These are phyloP conservation scores for Aspergillus floridensis DNA, from an alignment of 2,329 filamentous ascomycete species.

Conservation along the genomic window DNA sequence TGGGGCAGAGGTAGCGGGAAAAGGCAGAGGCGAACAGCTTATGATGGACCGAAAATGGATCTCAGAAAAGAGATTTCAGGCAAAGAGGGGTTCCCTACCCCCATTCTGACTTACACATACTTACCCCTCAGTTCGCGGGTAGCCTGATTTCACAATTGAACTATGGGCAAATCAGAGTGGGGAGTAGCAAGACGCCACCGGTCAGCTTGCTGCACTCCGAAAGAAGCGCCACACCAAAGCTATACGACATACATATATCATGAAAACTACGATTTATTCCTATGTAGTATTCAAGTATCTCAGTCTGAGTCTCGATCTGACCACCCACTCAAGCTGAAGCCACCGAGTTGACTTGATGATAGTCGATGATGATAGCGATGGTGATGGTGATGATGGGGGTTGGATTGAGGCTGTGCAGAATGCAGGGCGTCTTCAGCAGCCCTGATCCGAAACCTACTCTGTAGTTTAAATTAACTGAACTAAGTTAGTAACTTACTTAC, in stretches of 20 bases:
- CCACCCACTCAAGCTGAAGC: neutral
- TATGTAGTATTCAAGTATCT: too few species aligned
- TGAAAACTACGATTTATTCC: too few species aligned
- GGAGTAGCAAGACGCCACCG: neutral
- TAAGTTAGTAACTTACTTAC: neutral
- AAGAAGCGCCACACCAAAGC: neutral
- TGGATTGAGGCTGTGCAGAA: conserved; percentile 6
- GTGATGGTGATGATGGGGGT: neutral
- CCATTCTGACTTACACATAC: too few species aligned
- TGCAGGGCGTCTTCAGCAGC: neutral
- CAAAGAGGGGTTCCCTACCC: neutral
- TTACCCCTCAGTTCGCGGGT: neutral
- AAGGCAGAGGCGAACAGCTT: neutral
- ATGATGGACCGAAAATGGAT: neutral
- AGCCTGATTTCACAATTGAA: neutral
- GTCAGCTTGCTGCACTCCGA: neutral
- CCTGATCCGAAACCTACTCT: neutral
- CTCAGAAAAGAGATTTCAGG: too few species aligned
- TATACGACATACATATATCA: neutral
- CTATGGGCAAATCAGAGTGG: neutral
- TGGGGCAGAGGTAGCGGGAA: neutral
- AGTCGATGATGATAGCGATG: neutral
- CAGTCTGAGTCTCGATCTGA: neutral
- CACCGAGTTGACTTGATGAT: conserved; percentile 11
- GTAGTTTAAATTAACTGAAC: too few species aligned